Conservation (phyloP, 73 alveolate species). For the Breviolum minutum region DNA sequence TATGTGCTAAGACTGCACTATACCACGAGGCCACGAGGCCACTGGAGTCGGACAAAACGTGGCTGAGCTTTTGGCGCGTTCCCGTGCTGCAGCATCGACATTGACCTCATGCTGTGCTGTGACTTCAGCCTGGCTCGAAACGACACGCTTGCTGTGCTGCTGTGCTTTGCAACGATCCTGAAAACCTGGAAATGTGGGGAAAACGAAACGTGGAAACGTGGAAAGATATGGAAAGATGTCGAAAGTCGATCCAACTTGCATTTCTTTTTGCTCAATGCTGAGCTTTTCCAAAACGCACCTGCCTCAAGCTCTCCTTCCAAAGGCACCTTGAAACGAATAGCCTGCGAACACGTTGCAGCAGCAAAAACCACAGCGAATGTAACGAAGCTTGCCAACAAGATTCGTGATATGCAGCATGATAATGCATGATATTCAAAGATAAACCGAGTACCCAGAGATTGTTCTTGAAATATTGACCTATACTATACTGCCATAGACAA, state of each 20-base stretch:
- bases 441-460: too few species aligned
- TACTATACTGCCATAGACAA: neutral
- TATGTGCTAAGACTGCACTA: too few species aligned
- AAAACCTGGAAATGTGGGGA: neutral
- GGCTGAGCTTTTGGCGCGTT: neutral
- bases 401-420: too few species aligned
- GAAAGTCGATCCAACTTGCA: neutral
- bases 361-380: neutral
- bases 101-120: constrained; percentile 41
- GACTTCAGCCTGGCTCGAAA: constrained; percentile 44
- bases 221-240: neutral
- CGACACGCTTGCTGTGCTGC: neutral
- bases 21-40: neutral
- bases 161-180: neutral
- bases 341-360: neutral
- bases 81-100: constrained; percentile 45
- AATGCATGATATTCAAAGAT: too few species aligned
- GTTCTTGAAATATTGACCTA: too few species aligned
- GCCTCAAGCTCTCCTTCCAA: constrained; percentile 66
- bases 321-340: constrained; percentile 68
- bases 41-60: neutral
- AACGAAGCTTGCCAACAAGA: too few species aligned
- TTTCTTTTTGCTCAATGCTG: neutral
- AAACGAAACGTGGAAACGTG: neutral
- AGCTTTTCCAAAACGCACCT: neutral